phyloP scores from a whole-genome alignment of 805 yeast genomes.

The Wickerhamomyces hampshirensis region DNA sequence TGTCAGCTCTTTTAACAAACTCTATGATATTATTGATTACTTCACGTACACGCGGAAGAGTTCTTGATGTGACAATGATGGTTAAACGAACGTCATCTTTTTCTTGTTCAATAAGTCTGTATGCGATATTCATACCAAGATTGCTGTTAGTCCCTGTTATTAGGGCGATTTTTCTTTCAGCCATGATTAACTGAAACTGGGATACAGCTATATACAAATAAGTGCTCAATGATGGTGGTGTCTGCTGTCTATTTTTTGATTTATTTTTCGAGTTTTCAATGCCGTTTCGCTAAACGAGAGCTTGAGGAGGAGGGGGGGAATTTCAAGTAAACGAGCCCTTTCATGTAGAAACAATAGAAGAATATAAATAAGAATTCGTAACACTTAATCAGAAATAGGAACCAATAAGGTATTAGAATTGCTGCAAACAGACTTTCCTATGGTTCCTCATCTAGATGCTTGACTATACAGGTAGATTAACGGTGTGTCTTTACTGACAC shows the following conservation, averaged over 20 bases:
- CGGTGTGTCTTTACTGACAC: background rate
- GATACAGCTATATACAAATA: background rate
- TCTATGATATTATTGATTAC: conserved; percentile 56
- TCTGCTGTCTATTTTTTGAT: no score
- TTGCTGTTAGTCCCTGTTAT: conserved; percentile 52
- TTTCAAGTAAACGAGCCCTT: no score
- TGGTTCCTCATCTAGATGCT: no score
- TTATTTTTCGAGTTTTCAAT: background rate
- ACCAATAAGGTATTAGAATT: no score
- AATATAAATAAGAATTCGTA: no score
- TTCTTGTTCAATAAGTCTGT: conserved; percentile 61
- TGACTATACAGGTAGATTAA: no score
- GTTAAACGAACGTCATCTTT: conserved; percentile 58
- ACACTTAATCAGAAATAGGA: no score
- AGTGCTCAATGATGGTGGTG: no score
- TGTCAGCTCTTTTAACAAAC: conserved; percentile 34
- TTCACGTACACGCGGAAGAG: conserved; percentile 78
- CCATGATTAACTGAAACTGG: background rate
- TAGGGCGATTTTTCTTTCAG: conserved; percentile 34
- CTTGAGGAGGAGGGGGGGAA: background rate
- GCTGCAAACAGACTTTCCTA: no score
- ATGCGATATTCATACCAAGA: conserved; percentile 82
- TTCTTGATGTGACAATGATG: conserved; percentile 83
- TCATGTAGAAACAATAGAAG: no score
- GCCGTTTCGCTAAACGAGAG: background rate